Evolutionary conservation across 2,329 filamentous ascomycete species (phyloP).

Genomic region (Chaetomium strumarium): DNA sequence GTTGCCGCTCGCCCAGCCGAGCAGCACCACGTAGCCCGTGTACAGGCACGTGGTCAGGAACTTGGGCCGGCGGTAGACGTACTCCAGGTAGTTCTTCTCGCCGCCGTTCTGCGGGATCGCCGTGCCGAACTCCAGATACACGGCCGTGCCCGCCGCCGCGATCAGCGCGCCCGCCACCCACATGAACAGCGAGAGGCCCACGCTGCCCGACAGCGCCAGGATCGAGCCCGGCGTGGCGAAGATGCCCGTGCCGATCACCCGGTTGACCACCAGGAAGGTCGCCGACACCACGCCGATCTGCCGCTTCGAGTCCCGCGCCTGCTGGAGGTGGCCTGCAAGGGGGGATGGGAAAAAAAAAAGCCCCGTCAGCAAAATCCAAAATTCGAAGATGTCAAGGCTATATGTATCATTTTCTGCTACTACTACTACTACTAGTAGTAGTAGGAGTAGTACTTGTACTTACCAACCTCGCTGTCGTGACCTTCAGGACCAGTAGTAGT

Average conservation of each 20-base stretch:
- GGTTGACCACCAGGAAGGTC: slow-evolving; percentile 57
- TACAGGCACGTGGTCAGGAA: slow-evolving; percentile 58
- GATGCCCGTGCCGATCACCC: slow-evolving; percentile 62
- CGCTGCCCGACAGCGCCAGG: slow-evolving; percentile 50
- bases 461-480: slow-evolving; percentile 12
- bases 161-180: slow-evolving; percentile 60
- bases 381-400: no score
- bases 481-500: background rate
- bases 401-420: background rate
- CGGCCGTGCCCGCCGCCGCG: slow-evolving; percentile 55
- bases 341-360: background rate
- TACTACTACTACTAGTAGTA: no score
- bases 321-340: slow-evolving; percentile 29
- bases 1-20: slow-evolving; percentile 62
- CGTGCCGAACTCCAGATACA: slow-evolving; percentile 62
- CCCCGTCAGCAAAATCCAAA: no score
- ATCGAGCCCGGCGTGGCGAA: slow-evolving; percentile 58
- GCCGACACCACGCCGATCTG: slow-evolving; percentile 52
- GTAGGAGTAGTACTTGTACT: background rate
- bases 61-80: slow-evolving; percentile 53
- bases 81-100: slow-evolving; percentile 64
- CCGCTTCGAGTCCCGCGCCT: slow-evolving; percentile 43
- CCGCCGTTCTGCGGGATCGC: slow-evolving; percentile 59
- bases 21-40: slow-evolving; percentile 54
- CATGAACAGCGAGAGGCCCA: slow-evolving; percentile 57